phyloP scores from a whole-genome alignment of 2,329 filamentous ascomycete species.

The Phyllosticta citriasiana region DNA sequence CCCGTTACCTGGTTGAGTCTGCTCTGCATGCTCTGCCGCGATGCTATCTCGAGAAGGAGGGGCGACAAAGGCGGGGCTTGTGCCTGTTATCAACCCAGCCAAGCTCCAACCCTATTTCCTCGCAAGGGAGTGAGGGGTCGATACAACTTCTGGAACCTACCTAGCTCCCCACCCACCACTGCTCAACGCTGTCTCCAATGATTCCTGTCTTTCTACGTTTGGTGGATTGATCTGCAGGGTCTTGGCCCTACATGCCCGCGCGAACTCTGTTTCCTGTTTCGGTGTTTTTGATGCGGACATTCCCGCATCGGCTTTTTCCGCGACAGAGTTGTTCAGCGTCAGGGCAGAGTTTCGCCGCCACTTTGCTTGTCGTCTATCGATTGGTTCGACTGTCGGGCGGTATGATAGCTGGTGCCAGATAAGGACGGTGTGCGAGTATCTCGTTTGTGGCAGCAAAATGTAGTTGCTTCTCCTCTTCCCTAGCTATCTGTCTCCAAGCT shows the following conservation, averaged over 20 bases:
- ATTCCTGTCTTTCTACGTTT: background rate
- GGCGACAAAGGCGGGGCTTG: background rate
- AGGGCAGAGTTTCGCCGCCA: background rate
- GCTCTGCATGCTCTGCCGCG: background rate
- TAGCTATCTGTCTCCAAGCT: no score
- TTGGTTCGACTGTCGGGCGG: background rate
- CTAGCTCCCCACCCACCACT: conserved; percentile 11
- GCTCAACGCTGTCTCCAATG: background rate
- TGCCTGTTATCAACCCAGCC: background rate
- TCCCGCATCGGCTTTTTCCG: background rate
- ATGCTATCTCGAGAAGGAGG: background rate
- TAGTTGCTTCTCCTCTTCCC: background rate
- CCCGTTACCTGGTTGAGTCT: conserved; percentile 4
- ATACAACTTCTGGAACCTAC: conserved; percentile 7
- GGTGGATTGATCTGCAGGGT: background rate
- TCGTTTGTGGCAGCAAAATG: background rate
- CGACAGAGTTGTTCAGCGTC: background rate
- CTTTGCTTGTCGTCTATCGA: background rate
- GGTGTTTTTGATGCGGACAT: background rate
- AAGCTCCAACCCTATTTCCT: background rate
- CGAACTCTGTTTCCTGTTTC: background rate
- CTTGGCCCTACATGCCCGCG: background rate
- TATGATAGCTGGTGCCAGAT: background rate
- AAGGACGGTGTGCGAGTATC: background rate
- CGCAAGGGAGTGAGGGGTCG: conserved; percentile 10